Evolutionary conservation across 1,284 basidiomycete species (phyloP).

Genomic region (Tranzscheliella williamsii): DNA sequence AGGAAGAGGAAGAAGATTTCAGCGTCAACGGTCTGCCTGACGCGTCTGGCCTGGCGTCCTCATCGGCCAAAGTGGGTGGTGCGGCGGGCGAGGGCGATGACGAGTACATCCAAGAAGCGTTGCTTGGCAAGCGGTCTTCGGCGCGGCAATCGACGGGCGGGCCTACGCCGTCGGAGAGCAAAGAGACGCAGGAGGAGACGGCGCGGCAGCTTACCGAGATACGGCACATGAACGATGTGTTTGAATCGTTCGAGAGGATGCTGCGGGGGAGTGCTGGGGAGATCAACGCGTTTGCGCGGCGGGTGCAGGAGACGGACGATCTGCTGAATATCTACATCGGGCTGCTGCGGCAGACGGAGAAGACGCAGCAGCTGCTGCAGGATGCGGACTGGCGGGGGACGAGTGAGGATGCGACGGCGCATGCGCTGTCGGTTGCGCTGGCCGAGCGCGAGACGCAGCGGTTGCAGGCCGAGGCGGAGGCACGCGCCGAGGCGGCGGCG

Average conservation of each 20-base stretch:
- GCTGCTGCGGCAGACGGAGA: slow-evolving; percentile 48
- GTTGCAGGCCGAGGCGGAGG: slow-evolving; percentile 24
- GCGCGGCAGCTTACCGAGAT: slow-evolving; percentile 49
- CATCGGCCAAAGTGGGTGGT: slow-evolving; percentile 1
- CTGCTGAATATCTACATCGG: slow-evolving; percentile 53
- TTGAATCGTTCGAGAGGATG: slow-evolving; percentile 51
- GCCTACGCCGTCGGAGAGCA: slow-evolving; percentile 15
- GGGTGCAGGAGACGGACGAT: slow-evolving; percentile 46
- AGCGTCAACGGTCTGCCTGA: slow-evolving; percentile 9
- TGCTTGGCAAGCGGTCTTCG: slow-evolving; percentile 23
- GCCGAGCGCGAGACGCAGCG: slow-evolving; percentile 38
- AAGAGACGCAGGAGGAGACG: slow-evolving; percentile 42
- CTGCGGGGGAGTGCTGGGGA: slow-evolving; percentile 43
- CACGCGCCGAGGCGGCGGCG: slow-evolving; percentile 19
- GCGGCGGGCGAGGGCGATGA: slow-evolving; percentile 17
- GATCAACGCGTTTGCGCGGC: slow-evolving; percentile 51
- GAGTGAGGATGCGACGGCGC: slow-evolving; percentile 39
- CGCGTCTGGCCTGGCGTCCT: slow-evolving; percentile 6
- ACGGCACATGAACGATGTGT: slow-evolving; percentile 51
- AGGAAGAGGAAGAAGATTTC: slow-evolving; percentile 15
- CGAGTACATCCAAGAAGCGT: slow-evolving; percentile 38
- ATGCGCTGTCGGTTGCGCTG: slow-evolving; percentile 25
- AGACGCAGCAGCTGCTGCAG: slow-evolving; percentile 45
- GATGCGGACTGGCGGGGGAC: slow-evolving; percentile 54
- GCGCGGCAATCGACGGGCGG: slow-evolving; percentile 20